These are phyloP conservation scores for Pichia sp. DNA, from an alignment of 1,139 yeast genomes.

Conservation along the genomic window DNA sequence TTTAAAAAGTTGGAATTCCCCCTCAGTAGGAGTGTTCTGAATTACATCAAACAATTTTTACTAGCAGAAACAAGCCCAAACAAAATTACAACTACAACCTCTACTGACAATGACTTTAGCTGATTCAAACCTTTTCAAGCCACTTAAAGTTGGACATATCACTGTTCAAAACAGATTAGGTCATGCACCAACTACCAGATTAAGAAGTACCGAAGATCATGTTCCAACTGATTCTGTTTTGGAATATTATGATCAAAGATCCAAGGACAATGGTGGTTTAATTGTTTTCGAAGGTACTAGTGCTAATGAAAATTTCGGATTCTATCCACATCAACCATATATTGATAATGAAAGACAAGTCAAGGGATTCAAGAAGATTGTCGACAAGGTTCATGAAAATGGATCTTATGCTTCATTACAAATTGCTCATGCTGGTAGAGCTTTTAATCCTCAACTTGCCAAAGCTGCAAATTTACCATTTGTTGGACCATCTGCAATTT, in stretches of 20 bases:
- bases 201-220: conserved; percentile 40
- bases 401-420: conserved; percentile 53
- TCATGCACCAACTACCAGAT: conserved; percentile 55
- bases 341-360: conserved; percentile 53
- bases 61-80: too few relatives aligned
- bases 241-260: conserved; percentile 53
- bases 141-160: conserved; percentile 45
- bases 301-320: conserved; percentile 42
- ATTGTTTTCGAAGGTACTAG: conserved; percentile 52
- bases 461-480: conserved; percentile 38
- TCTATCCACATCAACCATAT: conserved; percentile 49
- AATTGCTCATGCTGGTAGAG: conserved; percentile 61
- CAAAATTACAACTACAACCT: too few relatives aligned
- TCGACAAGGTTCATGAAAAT: conserved; percentile 55
- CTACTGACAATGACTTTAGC: conserved; percentile 26
- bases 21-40: too few relatives aligned
- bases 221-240: conserved; percentile 46
- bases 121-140: conserved; percentile 44
- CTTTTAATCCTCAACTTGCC: conserved; percentile 42
- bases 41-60: too few relatives aligned
- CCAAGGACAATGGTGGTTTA: conserved; percentile 54
- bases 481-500: conserved; percentile 47
- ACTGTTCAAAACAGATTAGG: conserved; percentile 42
- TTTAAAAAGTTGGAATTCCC: too few relatives aligned
- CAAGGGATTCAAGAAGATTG: conserved; percentile 44